phyloP scores from a whole-genome alignment of 352 stramenopile genomes.

The Globisporangium radiosum region DNA sequence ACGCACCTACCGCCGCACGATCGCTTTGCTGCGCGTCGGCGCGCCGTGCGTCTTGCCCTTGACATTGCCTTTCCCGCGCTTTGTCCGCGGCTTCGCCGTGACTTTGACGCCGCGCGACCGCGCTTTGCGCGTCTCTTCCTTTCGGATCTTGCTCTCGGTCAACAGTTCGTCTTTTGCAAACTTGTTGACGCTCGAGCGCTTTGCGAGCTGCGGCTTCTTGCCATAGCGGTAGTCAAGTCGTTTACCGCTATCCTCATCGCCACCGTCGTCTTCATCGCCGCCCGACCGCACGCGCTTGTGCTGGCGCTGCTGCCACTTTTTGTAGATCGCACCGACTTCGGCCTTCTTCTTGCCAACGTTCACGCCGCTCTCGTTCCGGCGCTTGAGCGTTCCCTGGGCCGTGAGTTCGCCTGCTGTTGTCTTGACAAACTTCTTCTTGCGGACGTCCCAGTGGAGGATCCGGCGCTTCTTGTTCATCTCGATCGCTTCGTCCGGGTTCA shows the following conservation, averaged over 20 bases:
- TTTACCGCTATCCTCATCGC: constrained; percentile 24
- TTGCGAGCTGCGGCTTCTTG: constrained; percentile 51
- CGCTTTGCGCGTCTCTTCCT: constrained; percentile 81
- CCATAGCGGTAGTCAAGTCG: constrained; percentile 72
- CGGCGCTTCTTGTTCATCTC: constrained; percentile 97
- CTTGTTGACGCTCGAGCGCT: constrained; percentile 58
- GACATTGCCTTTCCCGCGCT: constrained; percentile 28
- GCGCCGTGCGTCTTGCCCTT: constrained; percentile 77
- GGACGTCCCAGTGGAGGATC: constrained; percentile 98
- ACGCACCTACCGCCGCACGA: constrained; percentile 42
- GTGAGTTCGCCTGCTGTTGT: constrained; percentile 89
- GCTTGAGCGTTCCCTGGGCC: constrained; percentile 70
- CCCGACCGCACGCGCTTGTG: constrained; percentile 77
- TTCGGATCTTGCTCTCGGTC: constrained; percentile 73
- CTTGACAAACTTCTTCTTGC: constrained; percentile 97
- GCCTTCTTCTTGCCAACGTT: constrained; percentile 76
- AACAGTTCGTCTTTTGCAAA: constrained; percentile 75
- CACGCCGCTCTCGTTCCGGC: constrained; percentile 82
- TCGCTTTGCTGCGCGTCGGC: constrained; percentile 77
- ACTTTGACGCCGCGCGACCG: constrained; percentile 75
- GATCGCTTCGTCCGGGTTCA: constrained; percentile 97
- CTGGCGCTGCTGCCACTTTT: constrained; percentile 91
- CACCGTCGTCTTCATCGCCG: constrained; percentile 65
- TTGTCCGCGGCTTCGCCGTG: constrained; percentile 23
- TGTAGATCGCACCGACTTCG: constrained; percentile 88